Conservation (phyloP, 441 rosid species). For the Erodium texanum region DNA sequence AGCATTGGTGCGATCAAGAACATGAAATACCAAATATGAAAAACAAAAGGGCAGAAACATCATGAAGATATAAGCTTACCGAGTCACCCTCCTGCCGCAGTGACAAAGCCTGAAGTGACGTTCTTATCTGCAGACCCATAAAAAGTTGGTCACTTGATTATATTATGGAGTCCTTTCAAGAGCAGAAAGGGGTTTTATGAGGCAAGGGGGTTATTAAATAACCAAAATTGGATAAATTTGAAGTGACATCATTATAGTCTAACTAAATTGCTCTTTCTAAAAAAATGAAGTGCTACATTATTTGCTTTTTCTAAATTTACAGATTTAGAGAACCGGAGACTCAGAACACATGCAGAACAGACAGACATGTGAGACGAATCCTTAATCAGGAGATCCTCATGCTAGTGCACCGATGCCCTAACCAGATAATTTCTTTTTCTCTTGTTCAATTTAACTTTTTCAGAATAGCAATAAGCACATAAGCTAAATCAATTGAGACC, state of each 20-base stretch:
- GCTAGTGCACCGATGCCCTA: neutral
- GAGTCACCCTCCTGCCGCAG: constrained; percentile 70
- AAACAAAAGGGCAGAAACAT: constrained; percentile 10
- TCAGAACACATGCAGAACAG: neutral
- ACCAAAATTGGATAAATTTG: neutral
- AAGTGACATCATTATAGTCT: neutral
- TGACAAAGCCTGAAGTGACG: constrained; percentile 87
- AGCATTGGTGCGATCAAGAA: neutral
- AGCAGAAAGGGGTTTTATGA: constrained; percentile 1
- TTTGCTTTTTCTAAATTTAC: neutral
- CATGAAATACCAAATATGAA: constrained; percentile 10
- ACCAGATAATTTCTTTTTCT: neutral
- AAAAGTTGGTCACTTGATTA: constrained; percentile 10
- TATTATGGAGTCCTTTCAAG: constrained; percentile 5
- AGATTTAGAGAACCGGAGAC: neutral
- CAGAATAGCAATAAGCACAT: neutral
- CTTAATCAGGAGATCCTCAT: neutral
- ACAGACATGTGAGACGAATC: neutral
- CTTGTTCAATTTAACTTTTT: neutral
- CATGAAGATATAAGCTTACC: constrained; percentile 36
- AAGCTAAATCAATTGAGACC: neutral
- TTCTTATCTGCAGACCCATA: constrained; percentile 56
- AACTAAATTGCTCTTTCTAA: neutral
- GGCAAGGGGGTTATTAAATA: neutral
- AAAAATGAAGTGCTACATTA: neutral